phyloP scores from a whole-genome alignment of 2,329 filamentous ascomycete species.

The Diaporthe vaccinii region DNA sequence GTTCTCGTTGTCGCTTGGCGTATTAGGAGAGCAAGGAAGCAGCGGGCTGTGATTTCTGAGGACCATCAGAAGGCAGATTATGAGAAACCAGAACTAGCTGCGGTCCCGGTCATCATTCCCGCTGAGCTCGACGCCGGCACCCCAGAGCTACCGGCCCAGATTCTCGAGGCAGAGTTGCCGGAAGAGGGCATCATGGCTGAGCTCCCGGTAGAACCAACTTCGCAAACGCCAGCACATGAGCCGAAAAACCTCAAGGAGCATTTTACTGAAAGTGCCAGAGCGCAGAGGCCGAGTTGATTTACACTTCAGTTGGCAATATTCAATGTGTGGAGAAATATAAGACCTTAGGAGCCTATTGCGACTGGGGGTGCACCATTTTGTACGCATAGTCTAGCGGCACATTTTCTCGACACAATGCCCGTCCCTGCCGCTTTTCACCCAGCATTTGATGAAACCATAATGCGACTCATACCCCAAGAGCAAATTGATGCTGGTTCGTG shows the following conservation, averaged over 20 bases:
- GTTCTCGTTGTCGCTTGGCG: neutral
- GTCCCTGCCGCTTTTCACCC: neutral
- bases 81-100: conserved; percentile 3
- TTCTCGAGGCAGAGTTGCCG: neutral
- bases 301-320: neutral
- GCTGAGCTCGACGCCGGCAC: neutral
- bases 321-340: no score
- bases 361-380: no score
- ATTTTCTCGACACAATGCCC: no score
- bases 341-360: no score
- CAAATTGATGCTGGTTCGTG: neutral
- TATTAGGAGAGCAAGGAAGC: neutral
- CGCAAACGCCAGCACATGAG: neutral
- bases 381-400: no score
- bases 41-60: neutral
- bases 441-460: no score
- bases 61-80: neutral
- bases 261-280: neutral
- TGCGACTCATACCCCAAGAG: neutral
- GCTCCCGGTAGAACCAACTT: neutral
- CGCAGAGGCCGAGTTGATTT: neutral
- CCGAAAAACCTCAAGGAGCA: neutral
- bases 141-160: conserved; percentile 12
- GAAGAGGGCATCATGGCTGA: conserved; percentile 14
- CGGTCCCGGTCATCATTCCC: neutral